Evolutionary conservation across 345 rosid species (phyloP).

Genomic region (Rhodamnia argentea): DNA sequence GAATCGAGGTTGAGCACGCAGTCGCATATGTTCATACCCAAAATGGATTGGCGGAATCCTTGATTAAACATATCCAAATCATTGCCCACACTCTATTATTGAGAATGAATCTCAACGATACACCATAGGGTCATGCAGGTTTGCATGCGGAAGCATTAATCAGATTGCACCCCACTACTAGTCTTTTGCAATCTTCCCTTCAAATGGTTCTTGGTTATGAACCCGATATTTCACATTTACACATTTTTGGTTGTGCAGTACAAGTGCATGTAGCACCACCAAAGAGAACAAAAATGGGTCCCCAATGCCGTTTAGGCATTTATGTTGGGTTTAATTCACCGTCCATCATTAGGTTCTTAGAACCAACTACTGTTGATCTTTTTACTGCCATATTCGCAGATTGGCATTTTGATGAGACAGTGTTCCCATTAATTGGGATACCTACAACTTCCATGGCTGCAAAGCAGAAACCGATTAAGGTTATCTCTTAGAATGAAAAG

Average conservation of each 20-base stretch:
- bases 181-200: neutral
- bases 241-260: neutral
- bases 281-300: neutral
- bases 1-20: neutral
- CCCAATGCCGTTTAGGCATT: neutral
- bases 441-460: too few species aligned
- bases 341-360: neutral
- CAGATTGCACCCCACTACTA: neutral
- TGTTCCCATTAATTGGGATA: neutral
- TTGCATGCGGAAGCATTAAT: neutral
- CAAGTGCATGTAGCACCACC: neutral
- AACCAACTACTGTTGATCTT: neutral
- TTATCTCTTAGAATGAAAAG: neutral
- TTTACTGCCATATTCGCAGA: neutral
- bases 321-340: neutral
- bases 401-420: neutral
- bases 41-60: neutral
- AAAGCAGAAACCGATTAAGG: neutral
- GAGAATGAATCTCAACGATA: neutral
- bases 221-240: neutral
- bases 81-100: neutral
- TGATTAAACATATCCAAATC: neutral
- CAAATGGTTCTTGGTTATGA: neutral
- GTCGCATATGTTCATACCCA: neutral
- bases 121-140: neutral